Evolutionary conservation across 768 basidiomycete species (phyloP).

Genomic region (Crepidotus variabilis): DNA sequence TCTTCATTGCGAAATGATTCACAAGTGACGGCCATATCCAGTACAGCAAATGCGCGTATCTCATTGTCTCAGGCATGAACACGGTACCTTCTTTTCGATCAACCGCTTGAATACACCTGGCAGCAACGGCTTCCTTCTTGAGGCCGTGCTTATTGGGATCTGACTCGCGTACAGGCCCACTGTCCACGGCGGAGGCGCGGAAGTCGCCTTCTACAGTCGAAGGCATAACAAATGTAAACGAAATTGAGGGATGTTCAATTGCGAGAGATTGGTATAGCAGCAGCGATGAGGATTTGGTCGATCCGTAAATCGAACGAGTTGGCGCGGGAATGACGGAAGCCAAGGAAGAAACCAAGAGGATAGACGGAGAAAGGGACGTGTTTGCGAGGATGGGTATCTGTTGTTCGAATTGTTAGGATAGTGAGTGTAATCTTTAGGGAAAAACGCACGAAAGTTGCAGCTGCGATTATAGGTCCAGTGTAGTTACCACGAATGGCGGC

Average conservation of each 20-base stretch:
- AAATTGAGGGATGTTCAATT: conserved; percentile 72
- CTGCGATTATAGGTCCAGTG: conserved; percentile 64
- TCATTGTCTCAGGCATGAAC: conserved; percentile 50
- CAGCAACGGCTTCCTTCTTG: conserved; percentile 56
- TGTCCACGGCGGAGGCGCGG: conserved; percentile 75
- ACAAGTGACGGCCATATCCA: conserved; percentile 61
- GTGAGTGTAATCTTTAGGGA: background rate
- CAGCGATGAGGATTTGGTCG: conserved; percentile 79
- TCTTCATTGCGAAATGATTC: conserved; percentile 54
- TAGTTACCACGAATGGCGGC: conserved; percentile 64
- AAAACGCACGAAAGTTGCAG: conserved; percentile 63
- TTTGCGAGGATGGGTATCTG: conserved; percentile 75
- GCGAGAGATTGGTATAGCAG: conserved; percentile 75
- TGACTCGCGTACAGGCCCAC: conserved; percentile 37
- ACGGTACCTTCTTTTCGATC: conserved; percentile 56
- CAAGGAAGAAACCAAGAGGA: conserved; percentile 76
- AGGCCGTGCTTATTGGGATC: conserved; percentile 59
- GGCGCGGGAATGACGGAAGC: conserved; percentile 83
- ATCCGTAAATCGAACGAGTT: conserved; percentile 78
- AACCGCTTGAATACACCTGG: conserved; percentile 53
- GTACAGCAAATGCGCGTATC: conserved; percentile 51
- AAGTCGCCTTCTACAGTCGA: conserved; percentile 75
- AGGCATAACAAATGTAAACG: conserved; percentile 61
- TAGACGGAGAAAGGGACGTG: conserved; percentile 63
- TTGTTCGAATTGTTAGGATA: background rate